Base-by-base conservation (phyloP, 768 basidiomycete genomes). In the Amanita fuliginea region DNA sequence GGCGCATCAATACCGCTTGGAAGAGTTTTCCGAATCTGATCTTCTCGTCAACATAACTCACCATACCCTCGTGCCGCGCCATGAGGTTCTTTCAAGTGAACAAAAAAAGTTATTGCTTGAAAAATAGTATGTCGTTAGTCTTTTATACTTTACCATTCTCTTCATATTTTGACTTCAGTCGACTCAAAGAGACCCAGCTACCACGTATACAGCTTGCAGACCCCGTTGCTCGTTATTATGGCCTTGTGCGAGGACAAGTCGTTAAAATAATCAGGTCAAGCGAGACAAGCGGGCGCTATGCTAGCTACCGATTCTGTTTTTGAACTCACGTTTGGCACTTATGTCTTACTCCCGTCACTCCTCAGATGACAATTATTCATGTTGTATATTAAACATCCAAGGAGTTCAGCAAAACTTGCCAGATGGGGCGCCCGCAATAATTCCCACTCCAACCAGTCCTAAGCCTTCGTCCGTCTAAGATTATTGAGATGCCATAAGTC, bases 171-270 rank as follows among this genome's bases (percentile, higher is more conserved):
- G 54, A 39, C 36, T 52, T 47, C 58, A 99, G 95, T 68, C 95
- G 96, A 54, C 70, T 99, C 51, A 95, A 95, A 66, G 96, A 98
- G 62, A 97, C 95, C 1, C 96, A 99, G 61, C 74, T 99, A 49
- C 96, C 96, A 42, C 88, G 96, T 19, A 98, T 99, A 55, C 94
- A 97, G 67, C 67, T 96, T 37, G 82, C 85, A 22, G 96, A 99
- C 65, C 96, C 96, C 8, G 95, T 99, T n/a, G 92, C 96, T 36
- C 81, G 94, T 52, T 98, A 99, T 66, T 99, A 97, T 69, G 96
- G 96, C 46, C 78, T 99, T 51, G 78, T 82, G 58, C 80, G 96
- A 44, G 94, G 95, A 22, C 91, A 95, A 64, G 96, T 99, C 42
- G 96, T 99, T 66, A 97, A 96, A 73, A 98, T 99, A 59, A 97